These are phyloP conservation scores for Colletotrichum sp. DNA, from an alignment of 2,329 filamentous ascomycete species.

Conservation along the genomic window DNA sequence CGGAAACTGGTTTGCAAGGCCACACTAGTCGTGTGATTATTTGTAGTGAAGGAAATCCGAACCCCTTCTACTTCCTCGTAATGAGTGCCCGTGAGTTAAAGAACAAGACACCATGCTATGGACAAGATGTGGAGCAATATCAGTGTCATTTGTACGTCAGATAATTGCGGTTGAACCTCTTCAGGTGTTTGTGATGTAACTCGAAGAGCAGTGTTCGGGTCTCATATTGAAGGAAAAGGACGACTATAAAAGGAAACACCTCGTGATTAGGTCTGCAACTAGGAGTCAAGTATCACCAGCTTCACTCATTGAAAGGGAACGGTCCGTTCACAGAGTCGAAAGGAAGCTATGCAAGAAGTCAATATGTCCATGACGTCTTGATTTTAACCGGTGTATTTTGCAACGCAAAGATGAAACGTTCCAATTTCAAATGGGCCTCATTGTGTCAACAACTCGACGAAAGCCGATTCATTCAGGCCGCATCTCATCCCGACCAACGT, in stretches of 20 bases:
- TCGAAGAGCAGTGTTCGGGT: not conserved
- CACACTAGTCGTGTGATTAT: not conserved
- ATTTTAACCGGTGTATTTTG: not conserved
- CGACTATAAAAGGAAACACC: accelerated
- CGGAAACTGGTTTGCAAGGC: not conserved
- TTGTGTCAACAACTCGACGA: not conserved
- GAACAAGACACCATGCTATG: not conserved
- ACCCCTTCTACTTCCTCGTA: not conserved
- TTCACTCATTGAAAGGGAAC: not conserved
- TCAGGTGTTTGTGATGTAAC: not conserved
- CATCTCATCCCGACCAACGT: not conserved
- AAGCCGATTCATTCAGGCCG: not conserved
- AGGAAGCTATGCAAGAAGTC: not conserved
- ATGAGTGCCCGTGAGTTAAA: not conserved
- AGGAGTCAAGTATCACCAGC: not conserved
- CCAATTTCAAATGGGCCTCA: not conserved
- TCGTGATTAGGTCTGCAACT: not conserved
- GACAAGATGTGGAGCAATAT: too few relatives aligned
- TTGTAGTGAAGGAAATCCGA: not conserved
- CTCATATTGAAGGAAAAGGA: not conserved
- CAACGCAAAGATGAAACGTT: not conserved
- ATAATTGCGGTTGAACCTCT: not conserved
- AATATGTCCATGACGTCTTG: not conserved
- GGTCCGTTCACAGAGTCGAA: not conserved
- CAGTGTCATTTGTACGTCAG: accelerated